Evolutionary conservation across 306 rosid genomes (phyloP).

Genomic region (Lathyrus oleraceus): DNA sequence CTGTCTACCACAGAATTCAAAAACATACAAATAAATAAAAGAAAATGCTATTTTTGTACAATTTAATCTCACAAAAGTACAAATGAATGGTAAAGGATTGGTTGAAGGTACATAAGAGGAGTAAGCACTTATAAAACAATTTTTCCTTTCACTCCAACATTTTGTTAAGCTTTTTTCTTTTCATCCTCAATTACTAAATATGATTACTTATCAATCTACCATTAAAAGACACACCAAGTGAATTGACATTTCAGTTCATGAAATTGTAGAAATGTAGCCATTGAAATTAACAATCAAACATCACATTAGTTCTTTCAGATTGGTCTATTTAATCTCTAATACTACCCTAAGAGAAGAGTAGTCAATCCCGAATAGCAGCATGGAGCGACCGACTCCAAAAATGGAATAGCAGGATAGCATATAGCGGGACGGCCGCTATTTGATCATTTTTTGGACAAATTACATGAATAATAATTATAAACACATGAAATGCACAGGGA

Average conservation of each 20-base stretch:
- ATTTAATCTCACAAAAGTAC: background rate
- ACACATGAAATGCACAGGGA: no score
- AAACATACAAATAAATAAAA: conserved; percentile 4
- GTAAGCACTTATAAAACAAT: background rate
- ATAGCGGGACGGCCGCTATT: no score
- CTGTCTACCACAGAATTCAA: conserved; percentile 63
- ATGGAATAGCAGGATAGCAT: no score
- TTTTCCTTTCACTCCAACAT: background rate
- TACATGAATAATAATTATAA: no score
- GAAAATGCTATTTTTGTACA: background rate
- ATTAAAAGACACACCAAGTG: background rate
- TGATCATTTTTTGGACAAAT: no score
- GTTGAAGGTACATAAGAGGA: background rate
- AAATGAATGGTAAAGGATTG: background rate
- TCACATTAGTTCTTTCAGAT: background rate
- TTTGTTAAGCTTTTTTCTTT: no score
- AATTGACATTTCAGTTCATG: background rate
- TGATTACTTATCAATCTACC: background rate
- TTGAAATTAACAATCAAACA: background rate
- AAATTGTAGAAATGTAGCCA: background rate
- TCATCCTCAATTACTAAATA: background rate
- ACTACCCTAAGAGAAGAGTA: background rate
- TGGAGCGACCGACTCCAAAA: no score
- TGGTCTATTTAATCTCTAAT: background rate
- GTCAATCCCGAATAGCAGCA: no score